phyloP scores from a whole-genome alignment of 805 yeast genomes.

The Spathaspora sp. region DNA sequence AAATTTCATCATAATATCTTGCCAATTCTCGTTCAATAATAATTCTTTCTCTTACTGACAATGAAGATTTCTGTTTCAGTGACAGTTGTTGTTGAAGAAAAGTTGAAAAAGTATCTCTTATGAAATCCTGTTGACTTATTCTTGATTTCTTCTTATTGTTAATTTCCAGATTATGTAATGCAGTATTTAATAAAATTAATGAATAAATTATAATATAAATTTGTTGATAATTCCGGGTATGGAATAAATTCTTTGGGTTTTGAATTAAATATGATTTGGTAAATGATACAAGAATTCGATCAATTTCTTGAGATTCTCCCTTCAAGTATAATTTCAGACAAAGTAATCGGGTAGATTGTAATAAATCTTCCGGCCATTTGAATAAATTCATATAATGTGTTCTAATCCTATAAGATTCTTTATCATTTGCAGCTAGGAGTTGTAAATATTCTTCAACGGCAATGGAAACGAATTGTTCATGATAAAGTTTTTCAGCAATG shows the following conservation, averaged over 20 bases:
- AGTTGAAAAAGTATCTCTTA: conserved; percentile 39
- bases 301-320: conserved; percentile 82
- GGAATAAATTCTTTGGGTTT: conserved; percentile 47
- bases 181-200: conserved; percentile 70
- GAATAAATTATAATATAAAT: conserved; percentile 71
- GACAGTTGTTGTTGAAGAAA: conserved; percentile 27
- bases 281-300: conserved; percentile 65
- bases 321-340: conserved; percentile 68
- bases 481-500: conserved; percentile 33
- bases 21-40: conserved; percentile 45
- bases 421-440: conserved; percentile 34
- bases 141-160: conserved; percentile 26
- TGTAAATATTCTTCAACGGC: conserved; percentile 44
- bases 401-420: conserved; percentile 39
- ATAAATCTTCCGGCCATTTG: conserved; percentile 47
- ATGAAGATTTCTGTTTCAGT: conserved; percentile 13
- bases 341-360: conserved; percentile 53
- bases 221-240: conserved; percentile 48
- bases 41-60: conserved; percentile 35
- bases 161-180: conserved; percentile 55
- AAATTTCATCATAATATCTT: conserved; percentile 41
- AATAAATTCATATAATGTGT: conserved; percentile 45
- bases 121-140: conserved; percentile 39
- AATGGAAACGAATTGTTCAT: conserved; percentile 40
- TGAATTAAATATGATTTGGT: conserved; percentile 57